Percentiles rank a stretch among this genome's conserved stretches.
Conservation (phyloP, 2,329 filamentous ascomycete species). For the Plectosphaerella cucumerina region DNA sequence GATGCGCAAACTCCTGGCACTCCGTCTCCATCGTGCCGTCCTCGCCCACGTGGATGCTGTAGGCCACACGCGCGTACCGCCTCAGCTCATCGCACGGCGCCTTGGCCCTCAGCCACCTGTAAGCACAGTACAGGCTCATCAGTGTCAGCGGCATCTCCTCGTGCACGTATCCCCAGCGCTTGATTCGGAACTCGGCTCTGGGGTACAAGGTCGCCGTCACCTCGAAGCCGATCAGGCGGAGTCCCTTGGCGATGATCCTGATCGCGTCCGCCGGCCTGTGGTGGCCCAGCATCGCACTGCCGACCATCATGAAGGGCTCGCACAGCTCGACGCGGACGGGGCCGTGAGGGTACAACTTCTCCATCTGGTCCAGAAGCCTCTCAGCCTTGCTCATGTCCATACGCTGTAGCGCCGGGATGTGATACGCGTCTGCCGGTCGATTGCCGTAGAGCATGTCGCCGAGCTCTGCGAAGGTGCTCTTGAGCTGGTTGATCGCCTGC, state of each 20-base stretch:
- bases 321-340: too few species aligned
- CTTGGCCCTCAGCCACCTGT: not conserved
- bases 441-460: slow-evolving; percentile 6
- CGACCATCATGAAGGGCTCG: too few species aligned
- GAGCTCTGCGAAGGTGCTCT: slow-evolving; percentile 7
- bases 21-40: not conserved
- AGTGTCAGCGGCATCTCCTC: not conserved
- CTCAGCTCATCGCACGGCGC: slow-evolving; percentile 7
- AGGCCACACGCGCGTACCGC: slow-evolving; percentile 15
- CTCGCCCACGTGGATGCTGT: slow-evolving; percentile 21
- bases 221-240: too few species aligned
- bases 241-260: too few species aligned
- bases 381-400: slow-evolving; percentile 4
- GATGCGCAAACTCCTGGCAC: not conserved
- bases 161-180: too few species aligned
- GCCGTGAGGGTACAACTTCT: too few species aligned
- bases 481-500: too few species aligned
- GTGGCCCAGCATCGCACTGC: too few species aligned
- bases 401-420: not conserved
- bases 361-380: slow-evolving; percentile 13
- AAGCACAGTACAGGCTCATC: not conserved
- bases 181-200: too few species aligned
- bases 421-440: not conserved
- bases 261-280: too few species aligned
- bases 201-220: too few species aligned